These are phyloP conservation scores for Phycomyces blakesleeanus DNA, from an alignment of 192 early-diverging fungal genomes.

Conservation along the genomic window DNA sequence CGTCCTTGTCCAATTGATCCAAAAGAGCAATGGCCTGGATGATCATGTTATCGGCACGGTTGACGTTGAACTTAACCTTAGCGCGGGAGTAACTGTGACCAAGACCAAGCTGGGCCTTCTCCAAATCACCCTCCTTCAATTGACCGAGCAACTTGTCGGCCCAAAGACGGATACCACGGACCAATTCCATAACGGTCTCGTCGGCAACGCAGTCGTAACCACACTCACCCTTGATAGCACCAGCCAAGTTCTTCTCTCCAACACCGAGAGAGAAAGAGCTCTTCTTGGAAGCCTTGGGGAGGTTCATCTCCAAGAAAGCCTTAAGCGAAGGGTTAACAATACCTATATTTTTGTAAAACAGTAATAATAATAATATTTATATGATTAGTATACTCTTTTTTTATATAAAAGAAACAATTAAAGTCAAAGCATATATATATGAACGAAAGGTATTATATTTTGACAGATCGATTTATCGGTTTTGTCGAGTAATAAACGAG, in stretches of 20 bases:
- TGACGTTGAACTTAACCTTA: slow-evolving; percentile 99
- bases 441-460: too few species aligned
- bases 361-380: too few species aligned
- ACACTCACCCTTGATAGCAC: slow-evolving; percentile 71
- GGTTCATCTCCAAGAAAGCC: slow-evolving; percentile 92
- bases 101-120: slow-evolving; percentile 92
- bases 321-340: slow-evolving; percentile 84
- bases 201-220: slow-evolving; percentile 76
- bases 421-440: background rate
- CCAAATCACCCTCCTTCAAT: slow-evolving; percentile 91
- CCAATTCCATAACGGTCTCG: slow-evolving; percentile 82
- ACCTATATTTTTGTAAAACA: too few species aligned
- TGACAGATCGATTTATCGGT: background rate
- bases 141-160: slow-evolving; percentile 83
- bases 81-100: slow-evolving; percentile 98
- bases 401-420: too few species aligned
- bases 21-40: slow-evolving; percentile 90
- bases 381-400: too few species aligned
- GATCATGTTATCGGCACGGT: slow-evolving; percentile 96
- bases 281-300: slow-evolving; percentile 80
- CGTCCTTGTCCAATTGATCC: slow-evolving; percentile 97
- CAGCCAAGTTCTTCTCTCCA: slow-evolving; percentile 79
- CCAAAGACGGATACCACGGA: slow-evolving; percentile 93
- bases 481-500: background rate
- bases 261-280: slow-evolving; percentile 77